Percentiles rank a stretch among this genome's conserved stretches.
Evolutionary conservation across 2,329 filamentous ascomycete species (phyloP).

Genomic region (Chaetothyriales sp.): DNA sequence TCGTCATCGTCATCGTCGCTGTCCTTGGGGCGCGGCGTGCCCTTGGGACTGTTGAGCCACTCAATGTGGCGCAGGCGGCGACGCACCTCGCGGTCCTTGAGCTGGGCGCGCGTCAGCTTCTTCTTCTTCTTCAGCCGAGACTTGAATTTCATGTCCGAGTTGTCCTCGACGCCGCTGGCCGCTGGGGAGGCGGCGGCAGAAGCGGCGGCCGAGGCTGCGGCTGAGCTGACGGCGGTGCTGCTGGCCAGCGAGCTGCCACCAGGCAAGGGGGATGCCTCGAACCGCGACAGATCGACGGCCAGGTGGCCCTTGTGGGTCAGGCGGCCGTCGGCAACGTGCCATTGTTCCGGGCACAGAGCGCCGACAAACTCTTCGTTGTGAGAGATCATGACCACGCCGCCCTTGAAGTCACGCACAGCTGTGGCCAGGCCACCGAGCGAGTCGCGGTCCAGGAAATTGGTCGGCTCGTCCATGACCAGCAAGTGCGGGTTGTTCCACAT

Average conservation of each 20-base stretch:
- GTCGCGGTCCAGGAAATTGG: slow-evolving; percentile 97
- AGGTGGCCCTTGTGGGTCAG: slow-evolving; percentile 70
- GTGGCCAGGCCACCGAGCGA: slow-evolving; percentile 93
- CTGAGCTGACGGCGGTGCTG: slow-evolving; percentile 44
- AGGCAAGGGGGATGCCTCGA: slow-evolving; percentile 59
- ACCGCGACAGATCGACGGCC: slow-evolving; percentile 61
- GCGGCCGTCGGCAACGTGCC: slow-evolving; percentile 78
- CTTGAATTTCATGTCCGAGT: slow-evolving; percentile 69
- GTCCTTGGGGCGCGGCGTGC: slow-evolving; percentile 60
- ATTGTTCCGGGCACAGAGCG: slow-evolving; percentile 87
- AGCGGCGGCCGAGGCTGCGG: slow-evolving; percentile 46
- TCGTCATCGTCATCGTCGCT: slow-evolving; percentile 54
- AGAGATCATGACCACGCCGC: slow-evolving; percentile 97
- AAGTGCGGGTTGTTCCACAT: slow-evolving; percentile 99
- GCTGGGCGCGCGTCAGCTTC: slow-evolving; percentile 92
- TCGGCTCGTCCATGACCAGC: slow-evolving; percentile 93
- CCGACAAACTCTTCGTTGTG: slow-evolving; percentile 99
- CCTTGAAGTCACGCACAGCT: slow-evolving; percentile 94
- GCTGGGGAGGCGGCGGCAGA: slow-evolving; percentile 47
- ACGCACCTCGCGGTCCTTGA: slow-evolving; percentile 84
- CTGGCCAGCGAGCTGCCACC: slow-evolving; percentile 22
- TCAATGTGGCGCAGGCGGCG: slow-evolving; percentile 71
- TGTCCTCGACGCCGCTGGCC: slow-evolving; percentile 74
- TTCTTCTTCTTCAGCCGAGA: slow-evolving; percentile 66
- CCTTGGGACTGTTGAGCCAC: slow-evolving; percentile 74